Base-by-base conservation (phyloP, 2,329 filamentous ascomycete species). In the Neofusicoccum laricinum region DNA sequence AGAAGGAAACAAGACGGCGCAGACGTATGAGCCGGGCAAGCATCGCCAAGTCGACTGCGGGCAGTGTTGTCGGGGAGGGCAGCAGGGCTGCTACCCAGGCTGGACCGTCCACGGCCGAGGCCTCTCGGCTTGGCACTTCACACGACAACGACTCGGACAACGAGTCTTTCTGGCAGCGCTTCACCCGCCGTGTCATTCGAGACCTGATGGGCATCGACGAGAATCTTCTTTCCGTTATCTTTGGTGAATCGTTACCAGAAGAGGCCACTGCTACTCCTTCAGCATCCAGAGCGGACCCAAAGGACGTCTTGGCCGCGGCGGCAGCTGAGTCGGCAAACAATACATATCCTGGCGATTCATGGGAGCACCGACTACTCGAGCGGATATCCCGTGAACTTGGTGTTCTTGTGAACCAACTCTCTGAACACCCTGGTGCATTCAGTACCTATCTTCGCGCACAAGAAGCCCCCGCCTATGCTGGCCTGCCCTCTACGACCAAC, bases 201-300 rank as follows among this genome's bases (percentile, higher is more conserved):
- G 93, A 97, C 73, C 80, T 99, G 48, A 90, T 98, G 74, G 94
- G 94, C 8, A 90, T 99, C 63, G 93, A 98, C 70, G 92, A 97
- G 67, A 86, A 86, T 57, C 82, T 95, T 19, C 84, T 99, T 8
- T 91, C 91, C 0, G 88, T 97, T 57, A 88, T 99, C 8, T 89
- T 98, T 64, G 95, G 95, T 12, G 93, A 97, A 74, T 81, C 86
- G 2, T 78, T 96, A 25, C 87, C 88, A 2, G 73, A 78, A 45
- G 79, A 80, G 51, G 72, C 70, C 11, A 63, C 63, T 34, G 67
- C 68, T 7, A 64, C 36, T 40, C 17, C 48, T 8, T 46, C 49
- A n/a, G 25, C 49, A 17, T 30, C 30, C n/a, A 12, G 38, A 10
- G 41, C 68, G 34, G 36, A 64, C n/a, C 21, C 41, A 30, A 38